phyloP scores from a whole-genome alignment of 495 filamentous ascomycete species.

The Talaromyces stipitatus region DNA sequence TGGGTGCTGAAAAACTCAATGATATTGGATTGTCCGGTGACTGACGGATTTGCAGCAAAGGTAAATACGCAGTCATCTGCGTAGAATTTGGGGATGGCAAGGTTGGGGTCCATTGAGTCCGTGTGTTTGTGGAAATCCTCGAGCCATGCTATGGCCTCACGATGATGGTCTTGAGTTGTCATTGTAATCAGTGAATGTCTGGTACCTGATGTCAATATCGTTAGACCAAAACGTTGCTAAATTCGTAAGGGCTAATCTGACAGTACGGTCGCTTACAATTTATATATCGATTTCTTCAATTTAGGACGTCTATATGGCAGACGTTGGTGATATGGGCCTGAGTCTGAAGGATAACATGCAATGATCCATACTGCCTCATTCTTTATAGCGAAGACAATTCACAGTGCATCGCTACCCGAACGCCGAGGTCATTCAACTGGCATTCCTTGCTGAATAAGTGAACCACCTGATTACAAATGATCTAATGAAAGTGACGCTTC shows the following conservation, averaged over 20 bases:
- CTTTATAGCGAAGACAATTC: neutral
- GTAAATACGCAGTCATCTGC: neutral
- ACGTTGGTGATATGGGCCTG: neutral
- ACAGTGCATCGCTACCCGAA: neutral
- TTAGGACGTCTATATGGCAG: neutral
- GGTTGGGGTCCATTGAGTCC: neutral
- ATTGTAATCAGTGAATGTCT: neutral
- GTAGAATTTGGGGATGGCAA: constrained; percentile 1
- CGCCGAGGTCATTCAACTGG: neutral
- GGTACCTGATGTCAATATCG: neutral
- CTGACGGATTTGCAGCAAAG: neutral
- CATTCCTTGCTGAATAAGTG: neutral
- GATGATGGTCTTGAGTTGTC: neutral
- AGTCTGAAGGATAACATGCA: neutral
- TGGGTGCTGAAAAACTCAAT: neutral
- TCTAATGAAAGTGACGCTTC: no score
- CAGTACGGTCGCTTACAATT: neutral
- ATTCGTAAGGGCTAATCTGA: neutral
- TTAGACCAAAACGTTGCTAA: neutral
- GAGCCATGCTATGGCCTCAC: constrained; percentile 1
- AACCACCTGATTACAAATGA: neutral
- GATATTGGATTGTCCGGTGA: neutral
- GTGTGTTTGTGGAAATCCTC: neutral
- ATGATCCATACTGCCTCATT: neutral
- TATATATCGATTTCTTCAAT: neutral